A percentile compares a stretch with the other conserved stretches of the same genome.
phyloP scores from a whole-genome alignment of 139 green algal species.

The Coccomyxa sp. region DNA sequence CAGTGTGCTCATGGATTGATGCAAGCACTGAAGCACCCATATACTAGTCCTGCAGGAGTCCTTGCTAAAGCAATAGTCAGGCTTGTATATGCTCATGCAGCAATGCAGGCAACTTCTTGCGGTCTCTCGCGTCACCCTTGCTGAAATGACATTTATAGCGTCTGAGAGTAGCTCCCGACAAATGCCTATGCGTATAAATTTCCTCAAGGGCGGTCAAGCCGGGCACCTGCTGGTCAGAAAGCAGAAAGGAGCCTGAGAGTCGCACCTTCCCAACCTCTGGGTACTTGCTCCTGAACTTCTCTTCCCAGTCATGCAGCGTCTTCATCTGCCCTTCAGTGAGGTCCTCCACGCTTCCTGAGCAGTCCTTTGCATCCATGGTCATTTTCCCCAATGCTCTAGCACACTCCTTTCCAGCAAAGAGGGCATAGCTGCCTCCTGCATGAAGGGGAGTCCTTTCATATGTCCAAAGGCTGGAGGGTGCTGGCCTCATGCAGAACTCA shows the following conservation, averaged over 20 bases:
- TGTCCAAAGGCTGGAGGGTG: background rate
- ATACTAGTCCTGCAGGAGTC: too few species aligned
- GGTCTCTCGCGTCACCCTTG: too few species aligned
- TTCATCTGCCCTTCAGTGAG: constrained; percentile 29
- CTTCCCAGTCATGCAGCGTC: constrained; percentile 40
- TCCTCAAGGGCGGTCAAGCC: background rate
- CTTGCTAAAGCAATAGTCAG: background rate
- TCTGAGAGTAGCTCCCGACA: too few species aligned
- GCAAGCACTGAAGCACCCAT: background rate
- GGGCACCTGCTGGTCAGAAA: background rate
- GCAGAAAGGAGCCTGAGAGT: background rate
- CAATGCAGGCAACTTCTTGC: too few species aligned
- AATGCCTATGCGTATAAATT: too few species aligned
- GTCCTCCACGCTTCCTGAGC: constrained; percentile 27
- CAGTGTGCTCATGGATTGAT: too few species aligned
- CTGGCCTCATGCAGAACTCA: background rate
- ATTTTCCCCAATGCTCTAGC: constrained; percentile 2
- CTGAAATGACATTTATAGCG: too few species aligned
- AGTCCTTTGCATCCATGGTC: constrained; percentile 14
- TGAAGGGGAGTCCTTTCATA: background rate
- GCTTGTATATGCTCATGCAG: background rate
- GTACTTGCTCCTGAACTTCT: constrained; percentile 50
- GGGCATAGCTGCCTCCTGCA: constrained; percentile 19
- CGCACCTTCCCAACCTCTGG: constrained; percentile 50
- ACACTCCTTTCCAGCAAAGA: constrained; percentile 30